phyloP scores from a whole-genome alignment of 352 stramenopile species.

The Globisporangium orthogonon region DNA sequence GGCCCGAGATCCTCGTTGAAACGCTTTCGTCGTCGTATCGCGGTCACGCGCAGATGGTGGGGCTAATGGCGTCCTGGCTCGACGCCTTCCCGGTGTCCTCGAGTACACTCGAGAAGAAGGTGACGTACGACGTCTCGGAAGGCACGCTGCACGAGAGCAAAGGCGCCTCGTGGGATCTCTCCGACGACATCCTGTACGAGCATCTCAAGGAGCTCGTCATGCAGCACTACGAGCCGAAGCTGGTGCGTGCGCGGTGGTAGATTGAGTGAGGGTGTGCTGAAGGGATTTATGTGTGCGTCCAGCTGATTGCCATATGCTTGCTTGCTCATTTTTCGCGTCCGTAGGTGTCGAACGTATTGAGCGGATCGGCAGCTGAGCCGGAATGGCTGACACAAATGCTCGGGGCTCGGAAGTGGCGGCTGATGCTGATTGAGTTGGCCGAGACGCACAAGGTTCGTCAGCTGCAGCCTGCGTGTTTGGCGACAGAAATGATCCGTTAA shows the following conservation, averaged over 20 bases:
- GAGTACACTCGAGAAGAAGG: conserved; percentile 62
- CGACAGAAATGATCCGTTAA: background rate
- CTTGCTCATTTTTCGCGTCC: too few species aligned
- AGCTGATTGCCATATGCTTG: background rate
- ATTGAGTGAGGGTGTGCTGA: background rate
- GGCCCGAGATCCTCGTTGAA: conserved; percentile 81
- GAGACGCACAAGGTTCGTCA: conserved; percentile 74
- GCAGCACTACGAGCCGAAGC: conserved; percentile 79
- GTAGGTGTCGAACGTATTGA: conserved; percentile 80
- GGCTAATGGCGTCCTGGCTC: conserved; percentile 77
- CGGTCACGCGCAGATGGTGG: conserved; percentile 84
- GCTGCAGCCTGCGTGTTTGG: background rate
- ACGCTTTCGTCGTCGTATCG: conserved; percentile 83
- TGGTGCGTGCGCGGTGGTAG: conserved; percentile 21
- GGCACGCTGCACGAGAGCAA: conserved; percentile 53
- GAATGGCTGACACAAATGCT: conserved; percentile 85
- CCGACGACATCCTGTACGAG: conserved; percentile 73
- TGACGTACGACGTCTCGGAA: conserved; percentile 68
- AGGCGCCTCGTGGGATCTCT: conserved; percentile 63
- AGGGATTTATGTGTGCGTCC: background rate
- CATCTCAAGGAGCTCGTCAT: conserved; percentile 72
- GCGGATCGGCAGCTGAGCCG: conserved; percentile 61
- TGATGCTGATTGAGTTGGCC: conserved; percentile 82
- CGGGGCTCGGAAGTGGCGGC: conserved; percentile 67
- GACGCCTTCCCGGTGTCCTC: conserved; percentile 57